These are phyloP conservation scores for Euptelea pleiosperma DNA, from an alignment of 164 flowering plant genomes.

Conservation along the genomic window DNA sequence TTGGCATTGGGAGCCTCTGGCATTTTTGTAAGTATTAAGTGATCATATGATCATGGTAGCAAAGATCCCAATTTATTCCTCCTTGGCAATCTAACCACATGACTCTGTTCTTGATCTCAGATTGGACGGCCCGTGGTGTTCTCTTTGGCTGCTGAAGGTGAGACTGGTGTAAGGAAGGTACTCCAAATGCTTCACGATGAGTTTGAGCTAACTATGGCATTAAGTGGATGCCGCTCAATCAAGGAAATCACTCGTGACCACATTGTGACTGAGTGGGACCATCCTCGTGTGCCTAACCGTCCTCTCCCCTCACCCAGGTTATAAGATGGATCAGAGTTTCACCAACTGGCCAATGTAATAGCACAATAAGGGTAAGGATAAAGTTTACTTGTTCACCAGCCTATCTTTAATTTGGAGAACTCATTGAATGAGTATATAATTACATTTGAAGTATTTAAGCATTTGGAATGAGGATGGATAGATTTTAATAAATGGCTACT, in stretches of 20 bases:
- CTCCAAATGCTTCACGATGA: slow-evolving; percentile 92
- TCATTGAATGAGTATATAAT: neutral
- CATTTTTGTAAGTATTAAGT: slow-evolving; percentile 63
- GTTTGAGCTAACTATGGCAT: slow-evolving; percentile 92
- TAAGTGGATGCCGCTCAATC: slow-evolving; percentile 84
- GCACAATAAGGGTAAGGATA: neutral
- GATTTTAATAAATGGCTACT: neutral
- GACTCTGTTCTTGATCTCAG: slow-evolving; percentile 29
- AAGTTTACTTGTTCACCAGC: slow-evolving; percentile 5
- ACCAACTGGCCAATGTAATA: neutral
- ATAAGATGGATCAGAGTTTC: slow-evolving; percentile 9
- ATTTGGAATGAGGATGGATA: slow-evolving; percentile 11
- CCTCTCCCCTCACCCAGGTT: slow-evolving; percentile 27
- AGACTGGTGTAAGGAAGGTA: slow-evolving; percentile 84
- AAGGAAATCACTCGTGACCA: slow-evolving; percentile 83
- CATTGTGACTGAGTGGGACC: slow-evolving; percentile 61
- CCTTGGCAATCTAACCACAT: neutral
- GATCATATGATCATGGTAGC: neutral
- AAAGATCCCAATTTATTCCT: neutral
- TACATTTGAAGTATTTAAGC: slow-evolving; percentile 8
- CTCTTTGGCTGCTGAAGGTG: slow-evolving; percentile 88
- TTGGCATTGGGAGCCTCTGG: slow-evolving; percentile 95
- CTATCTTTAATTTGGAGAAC: too few species aligned
- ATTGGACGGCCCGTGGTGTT: slow-evolving; percentile 91
- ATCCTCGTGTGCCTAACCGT: too few species aligned